phyloP scores from a whole-genome alignment of 371 early-diverging fungal species.

The Rhizopus stolonifer region DNA sequence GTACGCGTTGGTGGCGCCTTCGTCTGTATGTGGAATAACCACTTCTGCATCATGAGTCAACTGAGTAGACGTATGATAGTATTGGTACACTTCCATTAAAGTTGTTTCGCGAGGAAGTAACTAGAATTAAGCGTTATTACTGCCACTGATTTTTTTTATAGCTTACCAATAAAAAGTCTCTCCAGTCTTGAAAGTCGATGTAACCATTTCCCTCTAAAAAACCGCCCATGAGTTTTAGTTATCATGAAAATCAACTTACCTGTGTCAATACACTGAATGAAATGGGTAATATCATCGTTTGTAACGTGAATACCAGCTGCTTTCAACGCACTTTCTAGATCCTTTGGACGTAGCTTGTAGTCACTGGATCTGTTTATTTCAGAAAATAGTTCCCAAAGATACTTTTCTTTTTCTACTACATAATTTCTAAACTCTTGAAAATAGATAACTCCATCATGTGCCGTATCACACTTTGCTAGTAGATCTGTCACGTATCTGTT shows the following conservation, averaged over 20 bases:
- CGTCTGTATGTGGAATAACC: slow-evolving; percentile 58
- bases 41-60: slow-evolving; percentile 70
- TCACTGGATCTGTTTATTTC: slow-evolving; percentile 68
- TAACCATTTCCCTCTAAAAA: slow-evolving; percentile 60
- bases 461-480: slow-evolving; percentile 58
- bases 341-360: slow-evolving; percentile 57
- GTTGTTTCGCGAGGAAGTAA: slow-evolving; percentile 44
- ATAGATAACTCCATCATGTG: slow-evolving; percentile 61
- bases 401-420: slow-evolving; percentile 68
- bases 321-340: slow-evolving; percentile 55
- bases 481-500: slow-evolving; percentile 53
- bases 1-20: slow-evolving; percentile 43
- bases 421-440: slow-evolving; percentile 74
- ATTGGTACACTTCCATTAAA: slow-evolving; percentile 63
- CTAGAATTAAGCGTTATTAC: slow-evolving; percentile 6
- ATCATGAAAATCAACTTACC: slow-evolving; percentile 28
- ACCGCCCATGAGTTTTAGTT: too few relatives aligned
- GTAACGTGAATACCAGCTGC: slow-evolving; percentile 65
- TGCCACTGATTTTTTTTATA: neutral
- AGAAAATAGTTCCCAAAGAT: slow-evolving; percentile 66
- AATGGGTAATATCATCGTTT: slow-evolving; percentile 61
- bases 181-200: slow-evolving; percentile 75
- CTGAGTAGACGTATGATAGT: slow-evolving; percentile 61
- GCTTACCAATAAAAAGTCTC: slow-evolving; percentile 72
- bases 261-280: slow-evolving; percentile 67